Evolutionary conservation across 768 basidiomycete genomes (phyloP), one percentile per base, ranked within the genome.

Genomic region (Daedaleopsis nitida): DNA sequence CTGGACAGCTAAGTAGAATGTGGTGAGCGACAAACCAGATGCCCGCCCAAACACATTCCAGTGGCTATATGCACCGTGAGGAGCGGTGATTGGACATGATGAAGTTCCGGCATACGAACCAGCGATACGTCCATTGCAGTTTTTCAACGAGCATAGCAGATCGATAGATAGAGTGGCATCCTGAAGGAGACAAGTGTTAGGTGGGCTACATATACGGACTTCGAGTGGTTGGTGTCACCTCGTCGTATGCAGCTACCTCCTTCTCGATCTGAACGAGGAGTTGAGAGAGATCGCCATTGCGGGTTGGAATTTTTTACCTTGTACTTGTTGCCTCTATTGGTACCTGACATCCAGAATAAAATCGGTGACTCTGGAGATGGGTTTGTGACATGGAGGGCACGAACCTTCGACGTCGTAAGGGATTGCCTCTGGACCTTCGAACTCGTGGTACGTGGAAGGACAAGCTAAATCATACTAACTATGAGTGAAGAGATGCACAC

Each of bases 101-200:
- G 9, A 11, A 47, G 5, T 17, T 3, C 12, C 34, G 38, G 45
- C 13, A 32, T 14, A 68, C 81, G 39, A 52, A 91, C 91, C 85
- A 59, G 92, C 94, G 65, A 98, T 92, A 44, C 92, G 85, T 6
- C 96, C 96, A 67, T 89, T 96, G 76, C 96, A 98, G 71, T 92
- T 96, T 14, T 80, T 78, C 62, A 91, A 78, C 0, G 86, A 85
- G 35, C 72, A 70, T 21, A 98, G 79, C 9, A 96, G 77, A 70
- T 97, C 92, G 57, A 96, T 75, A 0, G 92, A 75, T 17, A 92
- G 80, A 0, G 81, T 88, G 0, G 89, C 87, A 72, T 98, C 96
- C 88, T 96, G 62, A 53, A n/a, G 4, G 14, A 8, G 21, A 37
- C 19, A 19, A 32, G 27, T 3, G 3, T 17, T 19, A 11, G 32